Evolutionary conservation across 1,139 yeast genomes (phyloP).

Genomic region (Pneumocystis jirovecii): DNA sequence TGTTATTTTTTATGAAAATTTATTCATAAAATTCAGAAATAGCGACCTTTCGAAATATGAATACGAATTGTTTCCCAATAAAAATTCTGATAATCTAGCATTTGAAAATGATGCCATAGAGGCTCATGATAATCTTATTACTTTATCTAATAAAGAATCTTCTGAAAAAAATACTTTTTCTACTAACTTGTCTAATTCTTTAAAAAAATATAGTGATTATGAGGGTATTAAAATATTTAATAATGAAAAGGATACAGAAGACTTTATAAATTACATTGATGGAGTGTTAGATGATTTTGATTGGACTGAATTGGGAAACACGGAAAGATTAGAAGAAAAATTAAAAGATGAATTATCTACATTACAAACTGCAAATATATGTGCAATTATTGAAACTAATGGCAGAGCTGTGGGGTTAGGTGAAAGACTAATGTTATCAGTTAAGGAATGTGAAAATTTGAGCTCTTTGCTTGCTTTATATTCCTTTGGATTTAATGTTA

Average conservation of each 20-base stretch:
- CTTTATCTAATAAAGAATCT: background rate
- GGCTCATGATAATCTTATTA: background rate
- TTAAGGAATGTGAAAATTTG: constrained; percentile 42
- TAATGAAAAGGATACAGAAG: background rate
- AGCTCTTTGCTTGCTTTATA: constrained; percentile 41
- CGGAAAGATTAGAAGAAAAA: constrained; percentile 40
- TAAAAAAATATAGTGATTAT: background rate
- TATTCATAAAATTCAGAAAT: background rate
- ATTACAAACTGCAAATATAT: constrained; percentile 37
- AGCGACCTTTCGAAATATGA: background rate
- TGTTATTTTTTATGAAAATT: background rate
- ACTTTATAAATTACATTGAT: constrained; percentile 2
- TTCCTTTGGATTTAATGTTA: constrained; percentile 38
- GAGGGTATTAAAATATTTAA: background rate
- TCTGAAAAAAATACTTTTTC: background rate
- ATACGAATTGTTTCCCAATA: background rate
- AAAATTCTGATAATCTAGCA: background rate
- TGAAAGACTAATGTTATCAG: constrained; percentile 31
- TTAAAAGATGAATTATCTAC: constrained; percentile 45
- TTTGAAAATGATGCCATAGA: background rate
- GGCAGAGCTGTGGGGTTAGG: constrained; percentile 32
- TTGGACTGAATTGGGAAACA: constrained; percentile 56
- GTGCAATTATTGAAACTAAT: constrained; percentile 33
- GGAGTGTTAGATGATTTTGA: constrained; percentile 44
- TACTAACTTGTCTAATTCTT: background rate